Evolutionary conservation across 2,329 filamentous ascomycete species (phyloP).

Genomic region (Fusarium pininemorale): DNA sequence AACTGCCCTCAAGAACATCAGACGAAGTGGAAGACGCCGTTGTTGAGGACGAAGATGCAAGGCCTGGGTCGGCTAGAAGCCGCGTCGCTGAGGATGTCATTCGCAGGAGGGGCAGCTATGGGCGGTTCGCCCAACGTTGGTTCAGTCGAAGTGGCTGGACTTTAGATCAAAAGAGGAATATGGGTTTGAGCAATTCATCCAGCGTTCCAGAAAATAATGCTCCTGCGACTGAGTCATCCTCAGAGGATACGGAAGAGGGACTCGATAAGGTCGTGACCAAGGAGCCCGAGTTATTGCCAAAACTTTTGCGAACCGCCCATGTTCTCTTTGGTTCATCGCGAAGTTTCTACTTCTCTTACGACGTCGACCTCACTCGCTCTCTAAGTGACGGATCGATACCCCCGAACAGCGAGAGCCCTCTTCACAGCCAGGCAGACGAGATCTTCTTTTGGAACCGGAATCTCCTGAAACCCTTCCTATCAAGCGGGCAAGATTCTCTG

Average conservation of each 20-base stretch:
- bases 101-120: conserved; percentile 81
- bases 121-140: conserved; percentile 89
- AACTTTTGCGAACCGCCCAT: conserved; percentile 83
- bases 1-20: conserved; percentile 45
- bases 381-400: conserved; percentile 49
- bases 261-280: conserved; percentile 27
- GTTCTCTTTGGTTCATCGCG: conserved; percentile 82
- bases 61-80: conserved; percentile 53
- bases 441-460: conserved; percentile 92
- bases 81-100: conserved; percentile 92
- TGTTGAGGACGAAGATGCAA: conserved; percentile 46
- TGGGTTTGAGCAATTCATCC: conserved; percentile 68
- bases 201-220: conserved; percentile 26
- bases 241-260: conserved; percentile 50
- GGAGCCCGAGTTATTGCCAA: conserved; percentile 73
- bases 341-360: conserved; percentile 96
- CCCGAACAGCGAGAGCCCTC: conserved; percentile 54
- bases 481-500: conserved; percentile 75
- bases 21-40: conserved; percentile 58
- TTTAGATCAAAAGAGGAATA: conserved; percentile 72
- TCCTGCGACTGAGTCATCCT: conserved; percentile 21
- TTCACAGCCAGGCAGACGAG: conserved; percentile 78
- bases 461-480: conserved; percentile 77
- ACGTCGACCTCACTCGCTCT: conserved; percentile 86
- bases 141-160: conserved; percentile 88